Conservation (phyloP, 345 rosid species). For the Ceriops decandra region DNA sequence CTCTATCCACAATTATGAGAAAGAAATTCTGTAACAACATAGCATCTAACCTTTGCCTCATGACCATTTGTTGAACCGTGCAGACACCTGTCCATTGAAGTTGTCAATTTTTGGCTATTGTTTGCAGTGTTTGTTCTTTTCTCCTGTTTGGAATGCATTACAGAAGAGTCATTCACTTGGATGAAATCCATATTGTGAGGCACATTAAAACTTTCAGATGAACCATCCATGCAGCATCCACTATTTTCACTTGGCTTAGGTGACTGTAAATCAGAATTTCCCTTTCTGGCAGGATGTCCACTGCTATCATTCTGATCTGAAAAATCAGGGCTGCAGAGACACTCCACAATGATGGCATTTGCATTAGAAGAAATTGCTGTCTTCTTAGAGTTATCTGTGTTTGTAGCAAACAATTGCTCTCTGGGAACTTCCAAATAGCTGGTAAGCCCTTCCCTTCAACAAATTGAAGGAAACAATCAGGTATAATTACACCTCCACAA, state of each 20-base stretch:
- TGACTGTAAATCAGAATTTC: background rate
- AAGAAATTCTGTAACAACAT: background rate
- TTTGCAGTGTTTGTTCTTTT: constrained; percentile 8
- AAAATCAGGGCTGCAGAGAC: constrained; percentile 14
- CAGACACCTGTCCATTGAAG: constrained; percentile 11
- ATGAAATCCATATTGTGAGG: constrained; percentile 9
- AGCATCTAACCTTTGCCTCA: constrained; percentile 13
- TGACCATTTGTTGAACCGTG: constrained; percentile 10
- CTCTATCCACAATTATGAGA: background rate
- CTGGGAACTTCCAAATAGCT: constrained; percentile 10
- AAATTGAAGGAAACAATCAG: background rate
- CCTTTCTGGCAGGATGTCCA: background rate
- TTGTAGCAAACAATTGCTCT: constrained; percentile 5
- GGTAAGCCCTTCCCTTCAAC: constrained; percentile 17
- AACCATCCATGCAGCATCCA: constrained; percentile 7
- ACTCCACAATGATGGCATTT: background rate
- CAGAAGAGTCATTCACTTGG: constrained; percentile 15
- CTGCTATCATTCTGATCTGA: background rate
- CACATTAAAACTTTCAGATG: constrained; percentile 11
- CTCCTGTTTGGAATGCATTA: constrained; percentile 2
- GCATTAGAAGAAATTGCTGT: constrained; percentile 9
- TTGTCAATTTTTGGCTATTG: constrained; percentile 16
- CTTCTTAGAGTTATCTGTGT: constrained; percentile 2
- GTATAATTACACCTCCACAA: background rate
- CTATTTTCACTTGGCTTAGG: constrained; percentile 12